Evolutionary conservation across 768 basidiomycete species (phyloP), one percentile per base, ranked within the genome.

Genomic region (Pulveroboletus sp.): DNA sequence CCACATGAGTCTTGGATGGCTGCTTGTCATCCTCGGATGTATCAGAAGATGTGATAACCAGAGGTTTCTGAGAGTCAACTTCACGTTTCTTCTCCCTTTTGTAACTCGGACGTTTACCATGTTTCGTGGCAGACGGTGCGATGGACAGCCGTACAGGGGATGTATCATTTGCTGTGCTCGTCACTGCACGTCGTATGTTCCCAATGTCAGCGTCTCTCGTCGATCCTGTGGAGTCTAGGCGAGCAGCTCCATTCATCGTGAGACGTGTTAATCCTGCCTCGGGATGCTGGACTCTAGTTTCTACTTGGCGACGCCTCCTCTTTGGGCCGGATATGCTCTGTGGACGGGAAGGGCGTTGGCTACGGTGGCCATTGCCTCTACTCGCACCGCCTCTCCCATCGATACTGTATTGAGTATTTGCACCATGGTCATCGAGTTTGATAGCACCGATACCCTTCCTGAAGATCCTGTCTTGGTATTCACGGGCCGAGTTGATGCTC

Each of bases 51-150:
- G 59, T 37, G 24, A 57, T 46, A 14, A 50, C 37, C 0, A 54
- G 26, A 18, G 59, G 51, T 15, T 59, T 52, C 55, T 67, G 64
- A 43, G 57, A 55, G 35, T 41, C 48, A 31, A 55, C 47, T 51
- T 62, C 64, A 36, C 57, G 65, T 45, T 65, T 66, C 50, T 46
- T 59, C 9, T 33, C 39, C 39, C 28, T 52, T 37, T 51, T 38
- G 17, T 31, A 44, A 3, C 18, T 17, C 8, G 41, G 43, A 21
- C 38, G 44, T 37, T 44, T 39, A 18, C 17, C 21, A 15, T 39
- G 35, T 26, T 49, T 49, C 21, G 17, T 24, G 28, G n/a, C 28
- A 27, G 6, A 42, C 14, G 44, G 14, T 32, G 36, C 21, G 48
- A 8, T n/a, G 41, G 33, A 11, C 24, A 5, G n/a, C 7, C 1